Evolutionary conservation across 345 rosid species (phyloP).

Genomic region (Rhodamnia rubescens): DNA sequence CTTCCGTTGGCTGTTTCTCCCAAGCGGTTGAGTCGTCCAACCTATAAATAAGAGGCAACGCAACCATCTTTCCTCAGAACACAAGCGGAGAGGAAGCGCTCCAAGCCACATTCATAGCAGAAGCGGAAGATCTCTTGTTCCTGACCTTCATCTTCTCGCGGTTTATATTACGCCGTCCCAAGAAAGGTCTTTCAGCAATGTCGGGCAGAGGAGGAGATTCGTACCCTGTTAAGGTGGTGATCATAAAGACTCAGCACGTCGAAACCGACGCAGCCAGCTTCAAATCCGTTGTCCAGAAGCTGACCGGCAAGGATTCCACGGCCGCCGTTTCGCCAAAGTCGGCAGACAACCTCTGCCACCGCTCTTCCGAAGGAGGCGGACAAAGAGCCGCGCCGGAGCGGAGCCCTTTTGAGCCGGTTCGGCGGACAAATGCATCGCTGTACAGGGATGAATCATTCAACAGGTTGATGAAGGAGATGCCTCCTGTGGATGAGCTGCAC

Average conservation of each 20-base stretch:
- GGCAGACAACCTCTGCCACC: neutral
- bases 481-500: neutral
- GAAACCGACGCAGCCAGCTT: constrained; percentile 3
- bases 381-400: neutral
- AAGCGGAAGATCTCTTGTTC: neutral
- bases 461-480: neutral
- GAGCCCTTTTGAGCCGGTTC: neutral
- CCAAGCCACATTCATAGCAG: neutral
- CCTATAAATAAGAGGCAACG: neutral
- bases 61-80: neutral
- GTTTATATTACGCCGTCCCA: neutral
- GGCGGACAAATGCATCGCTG: neutral
- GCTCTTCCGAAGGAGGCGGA: neutral
- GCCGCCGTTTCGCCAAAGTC: neutral
- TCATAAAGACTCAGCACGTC: neutral
- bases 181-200: neutral
- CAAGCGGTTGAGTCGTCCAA: neutral
- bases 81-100: neutral
- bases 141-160: neutral
- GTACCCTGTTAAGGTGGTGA: neutral
- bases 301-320: neutral
- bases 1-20: neutral
- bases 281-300: constrained; percentile 2
- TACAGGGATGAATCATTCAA: neutral
- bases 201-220: neutral